phyloP scores from a whole-genome alignment of 1,139 yeast species.

The Pichia sp. region DNA sequence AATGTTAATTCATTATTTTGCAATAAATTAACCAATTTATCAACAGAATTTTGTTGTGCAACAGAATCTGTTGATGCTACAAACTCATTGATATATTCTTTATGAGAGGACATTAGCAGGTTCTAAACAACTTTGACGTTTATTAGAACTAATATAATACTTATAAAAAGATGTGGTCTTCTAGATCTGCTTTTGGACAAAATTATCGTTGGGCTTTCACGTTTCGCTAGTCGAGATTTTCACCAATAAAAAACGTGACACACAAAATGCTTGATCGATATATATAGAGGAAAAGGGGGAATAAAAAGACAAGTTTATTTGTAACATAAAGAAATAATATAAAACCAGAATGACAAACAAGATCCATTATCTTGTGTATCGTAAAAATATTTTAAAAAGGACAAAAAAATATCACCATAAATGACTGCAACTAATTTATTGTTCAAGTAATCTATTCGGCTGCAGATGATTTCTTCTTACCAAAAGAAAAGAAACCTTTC shows the following conservation, averaged over 20 bases:
- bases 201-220: neutral
- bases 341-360: neutral
- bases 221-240: neutral
- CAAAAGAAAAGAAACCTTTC: constrained; percentile 55
- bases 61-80: constrained; percentile 7
- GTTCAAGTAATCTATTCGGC: neutral
- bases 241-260: neutral
- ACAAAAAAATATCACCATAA: neutral
- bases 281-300: neutral
- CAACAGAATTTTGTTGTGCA: neutral
- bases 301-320: neutral
- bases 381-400: neutral
- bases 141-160: too few species aligned
- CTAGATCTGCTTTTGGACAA: neutral
- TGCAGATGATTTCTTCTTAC: constrained; percentile 49
- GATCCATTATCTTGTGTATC: neutral
- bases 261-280: neutral
- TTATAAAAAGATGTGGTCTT: neutral
- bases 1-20: constrained; percentile 9
- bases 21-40: constrained; percentile 6
- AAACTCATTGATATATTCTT: constrained; percentile 11
- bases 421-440: neutral
- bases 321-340: neutral
- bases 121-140: too few species aligned
- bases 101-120: constrained; percentile 7